These are phyloP conservation scores for Sporothrix humicola DNA, from an alignment of 2,329 filamentous ascomycete genomes.

Conservation along the genomic window DNA sequence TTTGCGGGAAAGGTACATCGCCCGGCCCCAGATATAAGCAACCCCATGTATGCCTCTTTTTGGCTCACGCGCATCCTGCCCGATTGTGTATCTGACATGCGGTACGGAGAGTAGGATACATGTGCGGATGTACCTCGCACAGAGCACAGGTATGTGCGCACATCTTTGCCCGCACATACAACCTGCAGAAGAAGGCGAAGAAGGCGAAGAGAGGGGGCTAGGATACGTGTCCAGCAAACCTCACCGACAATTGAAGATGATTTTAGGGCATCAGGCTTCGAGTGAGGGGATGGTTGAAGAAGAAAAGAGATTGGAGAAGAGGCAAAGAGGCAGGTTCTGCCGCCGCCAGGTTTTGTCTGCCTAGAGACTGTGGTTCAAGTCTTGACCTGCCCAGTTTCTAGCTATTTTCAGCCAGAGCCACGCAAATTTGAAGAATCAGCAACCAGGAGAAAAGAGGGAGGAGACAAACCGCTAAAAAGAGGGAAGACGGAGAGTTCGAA, in stretches of 20 bases:
- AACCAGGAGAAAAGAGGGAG: background rate
- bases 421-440: background rate
- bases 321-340: background rate
- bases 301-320: background rate
- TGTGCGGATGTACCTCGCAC: conserved; percentile 4
- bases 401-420: background rate
- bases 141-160: conserved; percentile 15
- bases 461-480: background rate
- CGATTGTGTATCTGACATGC: conserved; percentile 29
- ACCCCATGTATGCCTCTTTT: conserved; percentile 23
- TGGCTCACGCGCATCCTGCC: conserved; percentile 25
- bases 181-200: background rate
- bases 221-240: conserved; percentile 16
- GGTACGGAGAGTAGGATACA: background rate
- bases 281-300: background rate
- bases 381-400: background rate
- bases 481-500: background rate
- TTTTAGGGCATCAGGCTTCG: background rate
- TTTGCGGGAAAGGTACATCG: background rate
- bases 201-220: background rate
- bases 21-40: background rate
- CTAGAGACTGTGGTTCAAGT: too few relatives aligned
- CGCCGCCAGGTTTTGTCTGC: too few relatives aligned
- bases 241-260: conserved; percentile 22
- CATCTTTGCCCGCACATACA: conserved; percentile 12